Conservation (phyloP, 2,329 filamentous ascomycete genomes). For the Verticillium isaacii region DNA sequence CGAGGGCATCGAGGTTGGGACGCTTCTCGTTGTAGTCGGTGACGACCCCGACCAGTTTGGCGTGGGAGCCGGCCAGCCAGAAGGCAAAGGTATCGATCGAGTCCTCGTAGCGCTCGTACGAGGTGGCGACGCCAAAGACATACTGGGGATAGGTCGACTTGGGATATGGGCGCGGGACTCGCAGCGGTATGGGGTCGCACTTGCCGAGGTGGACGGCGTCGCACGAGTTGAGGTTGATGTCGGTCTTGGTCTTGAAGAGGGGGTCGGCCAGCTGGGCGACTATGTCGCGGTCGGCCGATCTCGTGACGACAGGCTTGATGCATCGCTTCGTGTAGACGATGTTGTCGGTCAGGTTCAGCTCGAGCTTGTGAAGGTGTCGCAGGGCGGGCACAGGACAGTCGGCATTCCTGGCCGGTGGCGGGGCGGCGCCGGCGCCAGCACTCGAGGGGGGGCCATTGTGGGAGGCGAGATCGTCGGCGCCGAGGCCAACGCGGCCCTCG, state of each 20-base stretch:
- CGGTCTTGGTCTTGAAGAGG: constrained; percentile 27
- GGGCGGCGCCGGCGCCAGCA: background rate
- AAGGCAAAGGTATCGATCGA: constrained; percentile 48
- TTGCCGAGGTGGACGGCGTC: constrained; percentile 18
- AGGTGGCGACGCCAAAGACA: constrained; percentile 54
- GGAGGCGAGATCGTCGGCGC: background rate
- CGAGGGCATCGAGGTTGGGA: constrained; percentile 24
- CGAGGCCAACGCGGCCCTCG: background rate
- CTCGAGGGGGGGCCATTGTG: background rate
- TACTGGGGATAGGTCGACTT: constrained; percentile 41
- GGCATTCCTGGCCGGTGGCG: background rate
- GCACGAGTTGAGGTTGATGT: constrained; percentile 19
- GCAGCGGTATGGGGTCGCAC: constrained; percentile 40
- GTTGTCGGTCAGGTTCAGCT: constrained; percentile 31
- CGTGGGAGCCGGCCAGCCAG: constrained; percentile 48
- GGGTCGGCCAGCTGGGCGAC: constrained; percentile 31
- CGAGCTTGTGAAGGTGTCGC: constrained; percentile 19
- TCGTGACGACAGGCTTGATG: constrained; percentile 30
- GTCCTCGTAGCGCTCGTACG: constrained; percentile 40
- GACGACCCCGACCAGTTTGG: constrained; percentile 46
- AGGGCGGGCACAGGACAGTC: constrained; percentile 13
- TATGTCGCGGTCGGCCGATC: constrained; percentile 26
- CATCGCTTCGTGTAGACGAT: constrained; percentile 40
- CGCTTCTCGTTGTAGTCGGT: constrained; percentile 31
- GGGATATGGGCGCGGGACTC: constrained; percentile 40